Base-by-base conservation (phyloP, 768 basidiomycete genomes). In the Macrocybe gigantea region DNA sequence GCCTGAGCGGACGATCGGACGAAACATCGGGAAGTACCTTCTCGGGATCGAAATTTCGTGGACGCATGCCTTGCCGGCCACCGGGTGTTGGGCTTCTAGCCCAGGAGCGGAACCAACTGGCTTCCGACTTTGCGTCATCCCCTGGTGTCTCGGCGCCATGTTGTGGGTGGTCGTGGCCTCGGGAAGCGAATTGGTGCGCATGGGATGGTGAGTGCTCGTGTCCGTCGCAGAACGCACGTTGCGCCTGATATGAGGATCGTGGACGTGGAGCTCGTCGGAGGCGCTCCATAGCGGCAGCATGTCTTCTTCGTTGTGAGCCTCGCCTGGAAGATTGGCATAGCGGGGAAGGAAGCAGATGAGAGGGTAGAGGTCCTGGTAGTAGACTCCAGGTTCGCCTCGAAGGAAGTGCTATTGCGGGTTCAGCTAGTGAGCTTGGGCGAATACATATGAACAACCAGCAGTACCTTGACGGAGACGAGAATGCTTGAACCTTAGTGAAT, bases 311-410 rank as follows among this genome's bases (percentile, higher is more conserved):
- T 67, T 58, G 9, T 55, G 53, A 22, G 22, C 22, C n/a, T 52
- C 51, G 5, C 44, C 47, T 22, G 52, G 35, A 39, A 54, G 51
- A 51, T 65, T 68, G 12, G 74, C 73, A 54, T 80, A 79, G 22
- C 78, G 77, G 5, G 85, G 85, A 1, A 87, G 73, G 66, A 81
- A 80, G 55, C 74, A 79, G 46, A 88, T 71, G 41, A 88, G 69
- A 8, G 80, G 79, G 56, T 83, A 90, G 15, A 88, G 72, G 56
- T 88, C 86, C 36, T 83, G 72, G 58, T 85, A 88, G 66, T 81
- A 90, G 5, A 83, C 74, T 1, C 87, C 85, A 10, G 72, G 63
- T 60, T 88, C 87, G 6, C 75, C 79, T 34, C 86, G 79, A 9
- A 89, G 76, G 60, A 78, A 73, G 13, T 31, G 13, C 22, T 22